phyloP scores from a whole-genome alignment of 2,329 filamentous ascomycete genomes.

The Monascus ruber region DNA sequence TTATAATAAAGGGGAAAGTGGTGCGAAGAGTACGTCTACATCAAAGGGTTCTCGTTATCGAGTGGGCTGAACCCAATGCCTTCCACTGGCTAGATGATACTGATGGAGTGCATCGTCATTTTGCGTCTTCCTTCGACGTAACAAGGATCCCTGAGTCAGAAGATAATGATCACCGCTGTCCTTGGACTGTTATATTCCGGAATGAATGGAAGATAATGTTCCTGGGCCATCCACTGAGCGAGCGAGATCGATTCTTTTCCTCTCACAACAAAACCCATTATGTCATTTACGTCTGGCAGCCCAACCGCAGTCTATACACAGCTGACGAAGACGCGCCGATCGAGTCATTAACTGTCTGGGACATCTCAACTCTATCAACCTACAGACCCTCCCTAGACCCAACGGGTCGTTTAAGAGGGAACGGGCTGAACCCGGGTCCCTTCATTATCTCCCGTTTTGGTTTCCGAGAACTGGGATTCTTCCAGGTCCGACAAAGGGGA shows the following conservation, averaged over 20 bases:
- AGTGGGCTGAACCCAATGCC: conserved; percentile 47
- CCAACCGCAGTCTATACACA: conserved; percentile 43
- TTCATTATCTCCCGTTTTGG: conserved; percentile 39
- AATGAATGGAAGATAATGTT: conserved; percentile 53
- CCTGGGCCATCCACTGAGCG: conserved; percentile 43
- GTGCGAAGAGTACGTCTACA: conserved; percentile 46
- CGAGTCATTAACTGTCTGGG: conserved; percentile 49
- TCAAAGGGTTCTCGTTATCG: conserved; percentile 47
- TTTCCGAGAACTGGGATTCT: conserved; percentile 42
- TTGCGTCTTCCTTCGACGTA: conserved; percentile 49
- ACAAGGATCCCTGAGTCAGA: conserved; percentile 24
- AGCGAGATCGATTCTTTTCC: conserved; percentile 52
- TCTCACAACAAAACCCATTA: conserved; percentile 50
- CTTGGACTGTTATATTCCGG: conserved; percentile 26
- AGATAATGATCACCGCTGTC: conserved; percentile 16
- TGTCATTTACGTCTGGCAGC: conserved; percentile 51
- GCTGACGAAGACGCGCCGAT: conserved; percentile 45
- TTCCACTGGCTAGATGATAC: conserved; percentile 42
- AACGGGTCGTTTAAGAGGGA: conserved; percentile 21
- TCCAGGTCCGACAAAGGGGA: conserved; percentile 42
- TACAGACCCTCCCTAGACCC: conserved; percentile 44
- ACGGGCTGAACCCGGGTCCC: conserved; percentile 27
- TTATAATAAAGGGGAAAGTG: conserved; percentile 39
- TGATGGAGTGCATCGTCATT: conserved; percentile 46
- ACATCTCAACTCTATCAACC: conserved; percentile 40